phyloP scores from a whole-genome alignment of 1,284 basidiomycete genomes.

The Ceratobasidium sp. region DNA sequence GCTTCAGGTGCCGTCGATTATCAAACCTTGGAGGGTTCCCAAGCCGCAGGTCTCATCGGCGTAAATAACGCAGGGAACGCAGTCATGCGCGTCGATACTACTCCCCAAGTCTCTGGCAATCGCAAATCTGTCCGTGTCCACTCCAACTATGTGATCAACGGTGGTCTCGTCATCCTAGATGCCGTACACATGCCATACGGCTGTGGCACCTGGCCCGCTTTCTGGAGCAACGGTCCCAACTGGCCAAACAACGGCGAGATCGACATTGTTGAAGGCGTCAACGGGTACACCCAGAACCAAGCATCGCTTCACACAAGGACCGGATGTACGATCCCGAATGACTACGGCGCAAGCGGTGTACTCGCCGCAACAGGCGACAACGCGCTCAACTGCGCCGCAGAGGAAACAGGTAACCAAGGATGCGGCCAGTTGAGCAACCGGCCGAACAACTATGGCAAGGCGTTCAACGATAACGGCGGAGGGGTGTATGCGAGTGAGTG shows the following conservation, averaged over 20 bases:
- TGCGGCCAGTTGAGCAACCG: slow-evolving; percentile 33
- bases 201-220: slow-evolving; percentile 81
- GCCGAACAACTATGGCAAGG: slow-evolving; percentile 56
- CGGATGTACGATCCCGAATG: slow-evolving; percentile 58
- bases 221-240: slow-evolving; percentile 39
- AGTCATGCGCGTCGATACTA: slow-evolving; percentile 48
- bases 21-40: slow-evolving; percentile 25
- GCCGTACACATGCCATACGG: slow-evolving; percentile 91
- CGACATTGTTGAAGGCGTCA: slow-evolving; percentile 48
- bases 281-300: slow-evolving; percentile 30
- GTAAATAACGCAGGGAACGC: slow-evolving; percentile 45
- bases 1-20: slow-evolving; percentile 36
- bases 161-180: slow-evolving; percentile 74
- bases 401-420: slow-evolving; percentile 54
- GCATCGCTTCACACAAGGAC: slow-evolving; percentile 43
- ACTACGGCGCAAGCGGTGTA: slow-evolving; percentile 69
- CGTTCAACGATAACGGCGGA: slow-evolving; percentile 56
- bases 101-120: slow-evolving; percentile 41
- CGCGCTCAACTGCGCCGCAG: slow-evolving; percentile 39
- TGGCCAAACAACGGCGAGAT: slow-evolving; percentile 47
- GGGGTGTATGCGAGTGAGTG: slow-evolving; percentile 44
- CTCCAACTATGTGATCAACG: slow-evolving; percentile 41
- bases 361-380: slow-evolving; percentile 58
- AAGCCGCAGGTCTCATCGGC: slow-evolving; percentile 39
- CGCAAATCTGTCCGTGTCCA: slow-evolving; percentile 47